These are phyloP conservation scores for Colletotrichum sp. DNA, from an alignment of 2,329 filamentous ascomycete species.

Conservation along the genomic window DNA sequence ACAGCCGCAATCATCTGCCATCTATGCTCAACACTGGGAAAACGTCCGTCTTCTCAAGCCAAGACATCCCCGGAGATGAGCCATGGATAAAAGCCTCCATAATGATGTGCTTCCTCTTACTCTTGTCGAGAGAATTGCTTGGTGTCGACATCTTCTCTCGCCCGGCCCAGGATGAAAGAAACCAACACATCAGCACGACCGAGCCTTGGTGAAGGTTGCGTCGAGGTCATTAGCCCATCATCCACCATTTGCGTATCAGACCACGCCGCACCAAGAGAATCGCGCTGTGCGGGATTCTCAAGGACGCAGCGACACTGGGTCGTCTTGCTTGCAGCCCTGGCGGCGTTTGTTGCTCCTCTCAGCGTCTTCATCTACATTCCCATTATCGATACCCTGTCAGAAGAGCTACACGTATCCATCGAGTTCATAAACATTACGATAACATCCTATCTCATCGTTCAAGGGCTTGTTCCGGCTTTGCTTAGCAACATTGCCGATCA, in stretches of 20 bases:
- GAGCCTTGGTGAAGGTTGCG: not conserved
- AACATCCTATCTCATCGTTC: constrained; percentile 46
- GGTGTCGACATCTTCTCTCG: not conserved
- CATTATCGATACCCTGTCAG: constrained; percentile 25
- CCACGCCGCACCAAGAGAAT: not conserved
- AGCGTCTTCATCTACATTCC: constrained; percentile 31
- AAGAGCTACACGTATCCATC: constrained; percentile 24
- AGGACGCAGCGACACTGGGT: not conserved
- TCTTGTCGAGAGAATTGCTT: too few relatives aligned
- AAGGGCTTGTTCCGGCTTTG: constrained; percentile 46
- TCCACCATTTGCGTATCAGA: not conserved
- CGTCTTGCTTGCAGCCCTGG: not conserved
- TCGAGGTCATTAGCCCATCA: not conserved
- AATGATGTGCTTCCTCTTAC: not conserved
- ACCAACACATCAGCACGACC: not conserved
- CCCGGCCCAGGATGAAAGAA: not conserved
- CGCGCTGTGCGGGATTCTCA: not conserved
- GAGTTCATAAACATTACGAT: constrained; percentile 39
- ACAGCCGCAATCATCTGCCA: not conserved
- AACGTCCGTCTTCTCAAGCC: not conserved
- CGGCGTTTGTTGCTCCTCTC: constrained; percentile 16
- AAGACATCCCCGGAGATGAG: not conserved
- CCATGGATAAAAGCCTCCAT: not conserved
- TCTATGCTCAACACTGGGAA: not conserved
- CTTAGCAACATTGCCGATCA: constrained; percentile 45